Evolutionary conservation across 768 basidiomycete genomes (phyloP).

Genomic region (Pleurotus platypus): DNA sequence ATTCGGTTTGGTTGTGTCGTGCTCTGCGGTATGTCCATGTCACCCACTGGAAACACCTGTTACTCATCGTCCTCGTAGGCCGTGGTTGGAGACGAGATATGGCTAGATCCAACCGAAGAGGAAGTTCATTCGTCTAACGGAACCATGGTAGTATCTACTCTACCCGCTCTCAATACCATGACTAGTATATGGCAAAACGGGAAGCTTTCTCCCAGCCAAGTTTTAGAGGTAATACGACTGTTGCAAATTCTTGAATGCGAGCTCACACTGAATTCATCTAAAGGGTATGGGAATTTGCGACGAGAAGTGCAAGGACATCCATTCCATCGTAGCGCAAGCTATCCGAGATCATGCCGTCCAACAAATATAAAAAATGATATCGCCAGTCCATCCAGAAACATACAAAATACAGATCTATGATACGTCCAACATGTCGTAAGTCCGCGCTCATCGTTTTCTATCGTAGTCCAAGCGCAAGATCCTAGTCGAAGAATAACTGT

Average conservation of each 20-base stretch:
- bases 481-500: too few relatives aligned
- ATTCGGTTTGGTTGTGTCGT: slow-evolving; percentile 82
- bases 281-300: slow-evolving; percentile 74
- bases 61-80: slow-evolving; percentile 36
- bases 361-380: slow-evolving; percentile 10
- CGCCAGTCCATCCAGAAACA: neutral
- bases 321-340: slow-evolving; percentile 71
- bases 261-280: too few relatives aligned
- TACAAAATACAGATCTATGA: too few relatives aligned
- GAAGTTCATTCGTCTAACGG: slow-evolving; percentile 60
- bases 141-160: slow-evolving; percentile 73
- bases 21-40: slow-evolving; percentile 54
- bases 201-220: slow-evolving; percentile 48
- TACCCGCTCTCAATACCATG: slow-evolving; percentile 83
- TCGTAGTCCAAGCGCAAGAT: too few relatives aligned
- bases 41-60: neutral
- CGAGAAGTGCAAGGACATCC: slow-evolving; percentile 69
- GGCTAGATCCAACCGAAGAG: slow-evolving; percentile 78
- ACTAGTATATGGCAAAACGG: slow-evolving; percentile 90
- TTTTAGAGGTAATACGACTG: slow-evolving; percentile 46
- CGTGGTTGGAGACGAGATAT: slow-evolving; percentile 51
- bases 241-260: too few relatives aligned
- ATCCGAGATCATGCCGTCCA: slow-evolving; percentile 38
- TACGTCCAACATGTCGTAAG: too few relatives aligned
- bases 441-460: too few relatives aligned